phyloP scores from a whole-genome alignment of 2,329 filamentous ascomycete species.

The Rhynchosporium graminicola region DNA sequence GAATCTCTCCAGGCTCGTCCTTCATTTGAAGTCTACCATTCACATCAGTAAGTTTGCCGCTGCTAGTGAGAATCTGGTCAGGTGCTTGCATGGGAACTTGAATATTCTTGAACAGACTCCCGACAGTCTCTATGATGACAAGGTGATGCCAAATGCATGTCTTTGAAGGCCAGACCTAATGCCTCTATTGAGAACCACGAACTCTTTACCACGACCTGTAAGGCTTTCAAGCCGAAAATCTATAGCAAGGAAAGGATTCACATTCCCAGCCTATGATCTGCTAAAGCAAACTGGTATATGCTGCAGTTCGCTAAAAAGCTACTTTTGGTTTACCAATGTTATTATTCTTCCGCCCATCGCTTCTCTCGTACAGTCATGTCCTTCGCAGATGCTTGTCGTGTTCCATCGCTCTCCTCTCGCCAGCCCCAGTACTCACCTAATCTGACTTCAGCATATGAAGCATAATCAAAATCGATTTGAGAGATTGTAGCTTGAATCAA shows the following conservation, averaged over 20 bases:
- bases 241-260: neutral
- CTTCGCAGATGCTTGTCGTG: slow-evolving; percentile 52
- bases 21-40: neutral
- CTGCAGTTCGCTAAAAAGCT: slow-evolving; percentile 4
- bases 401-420: slow-evolving; percentile 73
- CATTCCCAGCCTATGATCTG: slow-evolving; percentile 19
- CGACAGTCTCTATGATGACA: neutral
- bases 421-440: slow-evolving; percentile 92
- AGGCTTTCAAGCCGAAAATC: slow-evolving; percentile 26
- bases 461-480: slow-evolving; percentile 96
- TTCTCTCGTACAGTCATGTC: slow-evolving; percentile 74
- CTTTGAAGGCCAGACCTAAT: slow-evolving; percentile 22
- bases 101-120: neutral
- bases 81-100: neutral
- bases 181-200: neutral
- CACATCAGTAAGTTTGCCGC: neutral
- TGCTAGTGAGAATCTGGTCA: neutral
- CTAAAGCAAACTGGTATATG: slow-evolving; percentile 20
- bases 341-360: slow-evolving; percentile 59
- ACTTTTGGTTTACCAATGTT: neutral
- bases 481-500: slow-evolving; percentile 93
- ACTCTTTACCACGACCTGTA: slow-evolving; percentile 6
- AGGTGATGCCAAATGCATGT: slow-evolving; percentile 7
- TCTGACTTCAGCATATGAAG: slow-evolving; percentile 81
- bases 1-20: neutral